These are phyloP conservation scores for Pugionium dolabratum DNA, from an alignment of 345 rosid species.

Conservation along the genomic window DNA sequence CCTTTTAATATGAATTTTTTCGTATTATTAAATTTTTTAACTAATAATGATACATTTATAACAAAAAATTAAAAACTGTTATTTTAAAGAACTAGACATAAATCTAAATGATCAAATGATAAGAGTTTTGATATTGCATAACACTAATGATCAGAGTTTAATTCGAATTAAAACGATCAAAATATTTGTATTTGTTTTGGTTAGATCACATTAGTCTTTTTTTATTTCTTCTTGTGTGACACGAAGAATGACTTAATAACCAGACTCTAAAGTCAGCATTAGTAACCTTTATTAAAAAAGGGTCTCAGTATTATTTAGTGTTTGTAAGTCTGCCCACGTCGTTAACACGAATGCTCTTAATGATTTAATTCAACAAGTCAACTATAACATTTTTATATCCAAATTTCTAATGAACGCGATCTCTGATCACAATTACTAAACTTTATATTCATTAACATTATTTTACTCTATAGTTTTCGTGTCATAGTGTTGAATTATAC, in stretches of 20 bases:
- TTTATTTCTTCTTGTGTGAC: constrained; percentile 5
- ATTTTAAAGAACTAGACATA: too few species aligned
- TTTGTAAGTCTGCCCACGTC: constrained; percentile 33
- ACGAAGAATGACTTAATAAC: constrained; percentile 16
- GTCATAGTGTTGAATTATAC: constrained; percentile 25
- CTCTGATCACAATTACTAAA: neutral
- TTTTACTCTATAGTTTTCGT: neutral
- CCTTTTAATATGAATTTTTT: too few species aligned
- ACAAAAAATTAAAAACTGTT: too few species aligned
- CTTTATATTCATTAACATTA: too few species aligned
- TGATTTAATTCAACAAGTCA: constrained; percentile 26
- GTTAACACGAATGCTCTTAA: constrained; percentile 23
- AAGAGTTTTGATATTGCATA: too few species aligned
- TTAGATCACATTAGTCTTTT: neutral
- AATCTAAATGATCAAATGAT: too few species aligned
- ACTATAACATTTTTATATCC: constrained; percentile 9
- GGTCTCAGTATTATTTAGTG: neutral
- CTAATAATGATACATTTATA: too few species aligned
- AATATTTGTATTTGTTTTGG: neutral
- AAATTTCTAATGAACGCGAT: constrained; percentile 10
- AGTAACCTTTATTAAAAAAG: neutral
- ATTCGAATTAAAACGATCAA: neutral
- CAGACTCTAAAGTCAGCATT: constrained; percentile 23
- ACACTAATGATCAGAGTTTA: neutral
- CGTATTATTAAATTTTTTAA: too few species aligned